Conservation (phyloP, 345 rosid genomes). For the Lagerstroemia speciosa region DNA sequence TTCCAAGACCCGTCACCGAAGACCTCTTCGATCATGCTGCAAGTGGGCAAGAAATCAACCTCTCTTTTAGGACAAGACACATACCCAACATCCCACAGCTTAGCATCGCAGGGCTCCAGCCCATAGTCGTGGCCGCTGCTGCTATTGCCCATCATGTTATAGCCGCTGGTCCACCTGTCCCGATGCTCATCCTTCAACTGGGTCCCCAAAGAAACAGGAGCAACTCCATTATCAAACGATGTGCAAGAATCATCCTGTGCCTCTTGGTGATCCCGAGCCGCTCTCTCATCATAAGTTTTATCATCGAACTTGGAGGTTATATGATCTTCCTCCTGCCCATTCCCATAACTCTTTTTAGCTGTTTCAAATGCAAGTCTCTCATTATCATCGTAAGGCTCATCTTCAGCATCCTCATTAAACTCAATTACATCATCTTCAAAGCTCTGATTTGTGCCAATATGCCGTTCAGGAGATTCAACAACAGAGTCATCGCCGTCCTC, state of each 20-base stretch:
- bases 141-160: slow-evolving; percentile 11
- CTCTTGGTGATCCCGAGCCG: slow-evolving; percentile 8
- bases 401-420: slow-evolving; percentile 12
- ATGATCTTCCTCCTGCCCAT: slow-evolving; percentile 5
- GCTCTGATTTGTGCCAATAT: slow-evolving; percentile 15
- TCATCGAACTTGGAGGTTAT: slow-evolving; percentile 10
- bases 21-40: slow-evolving; percentile 47
- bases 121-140: slow-evolving; percentile 18
- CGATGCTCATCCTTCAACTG: slow-evolving; percentile 15
- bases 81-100: slow-evolving; percentile 35
- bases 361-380: slow-evolving; percentile 6
- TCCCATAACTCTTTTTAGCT: slow-evolving; percentile 1
- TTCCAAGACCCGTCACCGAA: slow-evolving; percentile 42
- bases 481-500: slow-evolving; percentile 50
- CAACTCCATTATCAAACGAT: slow-evolving; percentile 20
- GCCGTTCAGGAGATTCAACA: slow-evolving; percentile 34
- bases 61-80: slow-evolving; percentile 16
- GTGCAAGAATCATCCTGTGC: slow-evolving; percentile 31
- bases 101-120: slow-evolving; percentile 28
- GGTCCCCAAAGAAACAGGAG: background rate
- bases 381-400: slow-evolving; percentile 8
- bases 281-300: slow-evolving; percentile 6
- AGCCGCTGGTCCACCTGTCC: slow-evolving; percentile 13
- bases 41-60: slow-evolving; percentile 38
- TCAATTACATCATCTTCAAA: slow-evolving; percentile 23